Conservation (phyloP, 2,329 filamentous ascomycete species). For the Cytospora mali region DNA sequence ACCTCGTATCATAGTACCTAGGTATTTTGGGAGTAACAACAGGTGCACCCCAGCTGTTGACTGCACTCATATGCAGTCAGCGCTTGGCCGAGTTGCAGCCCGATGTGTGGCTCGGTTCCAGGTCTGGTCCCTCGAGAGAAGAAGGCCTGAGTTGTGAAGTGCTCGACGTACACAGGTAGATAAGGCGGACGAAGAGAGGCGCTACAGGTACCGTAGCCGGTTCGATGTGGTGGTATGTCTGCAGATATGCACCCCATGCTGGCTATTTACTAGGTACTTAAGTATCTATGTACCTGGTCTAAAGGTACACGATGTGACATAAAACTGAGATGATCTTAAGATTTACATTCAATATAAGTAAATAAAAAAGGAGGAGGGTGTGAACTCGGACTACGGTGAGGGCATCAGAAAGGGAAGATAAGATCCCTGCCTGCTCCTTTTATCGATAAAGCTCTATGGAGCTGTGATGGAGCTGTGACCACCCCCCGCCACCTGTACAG, state of each 20-base stretch:
- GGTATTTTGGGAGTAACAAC: too few species aligned
- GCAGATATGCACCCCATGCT: neutral
- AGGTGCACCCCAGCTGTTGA: too few species aligned
- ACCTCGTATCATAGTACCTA: neutral
- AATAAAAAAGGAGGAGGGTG: too few species aligned
- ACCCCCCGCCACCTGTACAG: neutral
- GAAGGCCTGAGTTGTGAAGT: neutral
- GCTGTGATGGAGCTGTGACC: conserved; percentile 4
- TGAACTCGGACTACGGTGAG: neutral
- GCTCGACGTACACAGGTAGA: too few species aligned
- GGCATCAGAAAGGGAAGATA: neutral
- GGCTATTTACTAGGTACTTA: too few species aligned
- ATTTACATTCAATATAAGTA: too few species aligned
- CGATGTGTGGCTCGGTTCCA: conserved; percentile 1
- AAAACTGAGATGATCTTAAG: too few species aligned
- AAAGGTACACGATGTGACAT: too few species aligned
- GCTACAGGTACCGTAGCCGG: neutral
- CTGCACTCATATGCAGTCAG: conserved; percentile 19
- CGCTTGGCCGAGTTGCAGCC: conserved; percentile 4
- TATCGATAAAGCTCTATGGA: conserved; percentile 21
- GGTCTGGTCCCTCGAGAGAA: neutral
- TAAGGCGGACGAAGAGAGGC: neutral
- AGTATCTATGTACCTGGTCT: too few species aligned
- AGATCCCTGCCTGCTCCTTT: conserved; percentile 14
- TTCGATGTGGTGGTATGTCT: neutral